These are phyloP conservation scores for Ophiostoma piceae DNA, from an alignment of 2,329 filamentous ascomycete genomes.

Conservation along the genomic window DNA sequence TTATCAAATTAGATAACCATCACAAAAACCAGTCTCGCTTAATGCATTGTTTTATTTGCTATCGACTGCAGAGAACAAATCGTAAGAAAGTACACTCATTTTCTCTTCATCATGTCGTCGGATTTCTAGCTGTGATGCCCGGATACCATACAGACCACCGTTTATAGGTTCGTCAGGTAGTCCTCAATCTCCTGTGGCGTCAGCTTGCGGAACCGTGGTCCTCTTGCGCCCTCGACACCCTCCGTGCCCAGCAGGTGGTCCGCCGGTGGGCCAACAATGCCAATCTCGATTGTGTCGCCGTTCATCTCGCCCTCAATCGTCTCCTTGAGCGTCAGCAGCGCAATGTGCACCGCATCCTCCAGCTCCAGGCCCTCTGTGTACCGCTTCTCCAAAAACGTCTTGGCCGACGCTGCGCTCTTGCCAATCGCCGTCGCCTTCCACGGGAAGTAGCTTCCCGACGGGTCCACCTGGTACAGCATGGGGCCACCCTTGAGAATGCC, in stretches of 20 bases:
- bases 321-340: constrained; percentile 93
- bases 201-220: constrained; percentile 87
- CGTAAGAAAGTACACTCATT: background rate
- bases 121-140: background rate
- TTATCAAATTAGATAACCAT: no score
- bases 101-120: background rate
- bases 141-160: background rate
- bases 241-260: constrained; percentile 89
- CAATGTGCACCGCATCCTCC: constrained; percentile 98
- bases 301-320: constrained; percentile 99
- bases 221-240: constrained; percentile 76
- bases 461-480: constrained; percentile 97
- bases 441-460: constrained; percentile 97
- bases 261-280: constrained; percentile 91
- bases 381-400: constrained; percentile 98
- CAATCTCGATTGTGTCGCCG: constrained; percentile 96
- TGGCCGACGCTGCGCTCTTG: constrained; percentile 95
- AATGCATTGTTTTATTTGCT: background rate
- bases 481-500: constrained; percentile 93
- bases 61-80: constrained; percentile 6
- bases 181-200: constrained; percentile 98
- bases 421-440: constrained; percentile 99
- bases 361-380: constrained; percentile 96
- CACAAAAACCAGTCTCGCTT: background rate
- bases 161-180: constrained; percentile 95